phyloP scores from a whole-genome alignment of 1,139 yeast species.

The Maudiozyma humilis region DNA sequence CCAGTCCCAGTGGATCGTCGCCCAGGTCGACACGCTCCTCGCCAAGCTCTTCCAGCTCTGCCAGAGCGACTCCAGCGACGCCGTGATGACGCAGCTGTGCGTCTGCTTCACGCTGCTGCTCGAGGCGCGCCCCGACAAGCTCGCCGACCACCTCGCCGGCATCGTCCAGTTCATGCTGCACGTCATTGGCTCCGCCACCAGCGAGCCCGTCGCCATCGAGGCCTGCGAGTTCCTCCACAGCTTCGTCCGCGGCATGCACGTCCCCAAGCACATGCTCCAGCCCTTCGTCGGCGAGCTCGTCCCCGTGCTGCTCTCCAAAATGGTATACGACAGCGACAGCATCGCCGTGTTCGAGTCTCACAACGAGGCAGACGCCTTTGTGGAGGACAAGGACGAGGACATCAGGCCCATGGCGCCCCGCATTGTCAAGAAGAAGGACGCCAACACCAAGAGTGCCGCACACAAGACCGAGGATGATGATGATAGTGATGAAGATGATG shows the following conservation, averaged over 20 bases:
- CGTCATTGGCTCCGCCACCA: conserved; percentile 48
- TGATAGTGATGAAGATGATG: conserved; percentile 37
- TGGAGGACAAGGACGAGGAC: conserved; percentile 80
- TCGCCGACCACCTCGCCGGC: conserved; percentile 74
- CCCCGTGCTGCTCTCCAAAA: conserved; percentile 68
- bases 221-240: conserved; percentile 88
- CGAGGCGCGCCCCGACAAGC: conserved; percentile 72
- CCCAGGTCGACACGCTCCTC: conserved; percentile 60
- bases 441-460: not conserved
- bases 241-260: conserved; percentile 55
- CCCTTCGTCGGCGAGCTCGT: conserved; percentile 55
- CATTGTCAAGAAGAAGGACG: conserved; percentile 40
- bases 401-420: conserved; percentile 73
- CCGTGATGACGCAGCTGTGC: conserved; percentile 69
- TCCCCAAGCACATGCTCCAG: conserved; percentile 42
- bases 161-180: conserved; percentile 79
- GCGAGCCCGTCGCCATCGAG: conserved; percentile 75
- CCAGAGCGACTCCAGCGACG: conserved; percentile 43
- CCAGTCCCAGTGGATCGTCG: conserved; percentile 56
- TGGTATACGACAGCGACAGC: conserved; percentile 86
- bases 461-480: conserved; percentile 15
- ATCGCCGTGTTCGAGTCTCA: conserved; percentile 54
- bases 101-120: conserved; percentile 65
- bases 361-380: conserved; percentile 59
- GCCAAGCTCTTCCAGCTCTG: conserved; percentile 58